These are phyloP conservation scores for Hericium coralloides DNA, from an alignment of 768 basidiomycete genomes.

Conservation along the genomic window DNA sequence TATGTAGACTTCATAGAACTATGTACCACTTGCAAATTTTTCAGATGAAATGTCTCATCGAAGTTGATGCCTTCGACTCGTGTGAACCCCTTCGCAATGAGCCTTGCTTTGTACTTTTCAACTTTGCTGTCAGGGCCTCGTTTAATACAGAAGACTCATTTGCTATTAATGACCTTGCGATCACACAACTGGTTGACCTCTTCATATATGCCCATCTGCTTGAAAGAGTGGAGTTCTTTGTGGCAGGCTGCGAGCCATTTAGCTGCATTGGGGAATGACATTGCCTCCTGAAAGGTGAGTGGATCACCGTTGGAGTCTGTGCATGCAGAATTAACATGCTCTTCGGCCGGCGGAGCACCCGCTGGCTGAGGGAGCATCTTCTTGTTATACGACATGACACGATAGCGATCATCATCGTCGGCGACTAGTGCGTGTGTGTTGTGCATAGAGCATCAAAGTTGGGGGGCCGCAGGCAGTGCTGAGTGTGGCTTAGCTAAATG, in stretches of 20 bases:
- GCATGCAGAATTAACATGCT: not conserved
- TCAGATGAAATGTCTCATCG: not conserved
- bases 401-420: not conserved
- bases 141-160: not conserved
- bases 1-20: too few species aligned
- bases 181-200: not conserved
- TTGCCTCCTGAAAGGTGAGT: not conserved
- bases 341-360: not conserved
- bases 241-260: not conserved
- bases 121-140: constrained; percentile 15
- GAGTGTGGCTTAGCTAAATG: too few species aligned
- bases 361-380: too few species aligned
- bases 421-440: not conserved
- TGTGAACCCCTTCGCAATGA: constrained; percentile 29
- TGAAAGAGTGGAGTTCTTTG: not conserved
- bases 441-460: not conserved
- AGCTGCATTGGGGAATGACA: not conserved
- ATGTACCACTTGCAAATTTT: too few species aligned
- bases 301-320: not conserved
- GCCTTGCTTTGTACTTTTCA: constrained; percentile 25
- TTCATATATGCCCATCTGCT: not conserved
- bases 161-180: not conserved
- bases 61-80: constrained; percentile 23
- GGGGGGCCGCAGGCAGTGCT: not conserved
- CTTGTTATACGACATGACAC: too few species aligned